Evolutionary conservation across 164 flowering plant species (phyloP).

Genomic region (Nelumbo lutea): DNA sequence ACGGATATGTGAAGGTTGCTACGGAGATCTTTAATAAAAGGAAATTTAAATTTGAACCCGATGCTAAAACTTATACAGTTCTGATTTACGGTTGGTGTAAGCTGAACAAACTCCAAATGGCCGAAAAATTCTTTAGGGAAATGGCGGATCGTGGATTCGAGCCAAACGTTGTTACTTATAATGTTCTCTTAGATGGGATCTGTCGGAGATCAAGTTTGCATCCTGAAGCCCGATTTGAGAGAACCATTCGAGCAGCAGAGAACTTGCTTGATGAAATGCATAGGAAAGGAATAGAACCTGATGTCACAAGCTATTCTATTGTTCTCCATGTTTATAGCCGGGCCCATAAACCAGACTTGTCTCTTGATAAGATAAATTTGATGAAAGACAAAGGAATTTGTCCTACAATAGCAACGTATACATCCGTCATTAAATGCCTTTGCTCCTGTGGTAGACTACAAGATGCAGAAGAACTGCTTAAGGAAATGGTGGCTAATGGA

Average conservation of each 20-base stretch:
- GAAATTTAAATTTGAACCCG: slow-evolving; percentile 28
- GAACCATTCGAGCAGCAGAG: slow-evolving; percentile 59
- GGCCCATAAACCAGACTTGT: slow-evolving; percentile 75
- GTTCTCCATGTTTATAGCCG: slow-evolving; percentile 88
- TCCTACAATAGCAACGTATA: slow-evolving; percentile 70
- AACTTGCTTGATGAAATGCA: slow-evolving; percentile 82
- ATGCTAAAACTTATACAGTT: slow-evolving; percentile 57
- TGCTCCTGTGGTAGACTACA: slow-evolving; percentile 80
- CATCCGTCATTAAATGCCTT: slow-evolving; percentile 83
- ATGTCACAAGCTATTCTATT: slow-evolving; percentile 82
- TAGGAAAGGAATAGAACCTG: slow-evolving; percentile 78
- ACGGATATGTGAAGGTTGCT: slow-evolving; percentile 70
- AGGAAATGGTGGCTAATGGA: slow-evolving; percentile 65
- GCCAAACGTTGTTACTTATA: slow-evolving; percentile 81
- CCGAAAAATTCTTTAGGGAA: slow-evolving; percentile 62
- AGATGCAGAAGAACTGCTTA: slow-evolving; percentile 69
- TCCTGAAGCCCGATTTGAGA: slow-evolving; percentile 67
- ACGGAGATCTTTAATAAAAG: slow-evolving; percentile 65
- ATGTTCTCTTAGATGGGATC: slow-evolving; percentile 84
- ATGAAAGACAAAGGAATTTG: slow-evolving; percentile 77
- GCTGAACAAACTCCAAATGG: slow-evolving; percentile 50
- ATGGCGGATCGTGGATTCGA: slow-evolving; percentile 69
- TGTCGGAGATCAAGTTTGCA: slow-evolving; percentile 82
- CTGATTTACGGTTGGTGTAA: slow-evolving; percentile 96
- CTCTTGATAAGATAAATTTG: slow-evolving; percentile 53